Percentiles rank a stretch among this genome's conserved stretches.
phyloP scores from a whole-genome alignment of 208 protist species.

The Lotmaria passim region DNA sequence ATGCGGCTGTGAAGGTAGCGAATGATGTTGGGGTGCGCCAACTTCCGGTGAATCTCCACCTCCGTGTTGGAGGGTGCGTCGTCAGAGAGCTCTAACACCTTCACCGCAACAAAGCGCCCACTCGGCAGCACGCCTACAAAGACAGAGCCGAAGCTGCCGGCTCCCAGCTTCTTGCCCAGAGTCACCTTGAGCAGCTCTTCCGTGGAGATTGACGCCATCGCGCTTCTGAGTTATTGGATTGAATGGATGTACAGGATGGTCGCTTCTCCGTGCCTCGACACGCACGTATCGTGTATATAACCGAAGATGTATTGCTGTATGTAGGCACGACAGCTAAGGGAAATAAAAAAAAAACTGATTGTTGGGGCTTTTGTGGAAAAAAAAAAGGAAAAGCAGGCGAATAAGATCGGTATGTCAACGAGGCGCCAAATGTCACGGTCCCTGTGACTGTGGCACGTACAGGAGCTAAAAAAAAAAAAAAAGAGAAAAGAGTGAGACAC shows the following conservation, averaged over 20 bases:
- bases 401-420: no score
- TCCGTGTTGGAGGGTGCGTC: conserved; percentile 85
- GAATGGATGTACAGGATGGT: neutral
- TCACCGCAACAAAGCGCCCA: conserved; percentile 90
- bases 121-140: conserved; percentile 88
- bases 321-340: no score
- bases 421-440: no score
- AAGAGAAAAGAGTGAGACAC: no score
- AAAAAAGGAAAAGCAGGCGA: no score
- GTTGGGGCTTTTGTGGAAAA: no score
- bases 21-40: conserved; percentile 93
- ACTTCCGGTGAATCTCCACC: conserved; percentile 89
- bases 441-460: no score
- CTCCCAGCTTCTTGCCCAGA: conserved; percentile 90
- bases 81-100: conserved; percentile 85
- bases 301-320: no score
- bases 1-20: conserved; percentile 88
- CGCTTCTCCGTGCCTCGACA: no score
- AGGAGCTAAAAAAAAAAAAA: no score
- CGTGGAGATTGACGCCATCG: conserved; percentile 58
- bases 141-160: conserved; percentile 89
- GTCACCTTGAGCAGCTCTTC: conserved; percentile 80
- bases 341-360: no score
- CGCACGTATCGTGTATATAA: no score
- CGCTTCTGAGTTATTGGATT: neutral